These are phyloP conservation scores for Starmerella riodocensis DNA, from an alignment of 805 yeast species.

Conservation along the genomic window DNA sequence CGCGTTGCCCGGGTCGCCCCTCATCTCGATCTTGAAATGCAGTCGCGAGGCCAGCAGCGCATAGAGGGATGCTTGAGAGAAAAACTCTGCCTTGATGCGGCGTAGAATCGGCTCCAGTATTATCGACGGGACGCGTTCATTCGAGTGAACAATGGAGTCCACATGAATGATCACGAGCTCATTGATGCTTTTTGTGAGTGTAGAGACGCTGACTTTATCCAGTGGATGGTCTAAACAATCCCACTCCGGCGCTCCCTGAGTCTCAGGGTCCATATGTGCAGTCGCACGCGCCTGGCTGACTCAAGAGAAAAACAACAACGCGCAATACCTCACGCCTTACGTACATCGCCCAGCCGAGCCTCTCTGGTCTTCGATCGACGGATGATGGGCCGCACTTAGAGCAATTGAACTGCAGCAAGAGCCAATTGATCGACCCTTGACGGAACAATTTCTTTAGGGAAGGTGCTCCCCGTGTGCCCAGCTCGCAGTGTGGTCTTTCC, in stretches of 20 bases:
- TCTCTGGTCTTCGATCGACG: too few relatives aligned
- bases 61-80: conserved; percentile 29
- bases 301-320: too few relatives aligned
- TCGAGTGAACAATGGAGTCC: conserved; percentile 36
- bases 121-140: conserved; percentile 38
- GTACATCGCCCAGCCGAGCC: too few relatives aligned
- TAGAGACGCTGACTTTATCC: conserved; percentile 28
- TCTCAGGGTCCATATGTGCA: conserved; percentile 9
- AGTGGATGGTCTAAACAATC: conserved; percentile 16
- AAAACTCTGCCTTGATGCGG: conserved; percentile 23
- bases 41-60: conserved; percentile 30
- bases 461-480: too few relatives aligned
- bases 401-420: too few relatives aligned
- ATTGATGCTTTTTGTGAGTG: conserved; percentile 29
- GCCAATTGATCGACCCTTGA: too few relatives aligned
- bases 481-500: too few relatives aligned
- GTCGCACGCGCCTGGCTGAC: not conserved
- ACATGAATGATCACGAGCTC: conserved; percentile 34
- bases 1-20: conserved; percentile 25
- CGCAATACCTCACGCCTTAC: too few relatives aligned
- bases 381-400: too few relatives aligned
- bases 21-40: conserved; percentile 29
- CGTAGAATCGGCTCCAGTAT: conserved; percentile 37
- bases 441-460: too few relatives aligned
- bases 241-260: conserved; percentile 8